Evolutionary conservation across 805 yeast genomes (phyloP).

Genomic region (Starmera pachycereana): DNA sequence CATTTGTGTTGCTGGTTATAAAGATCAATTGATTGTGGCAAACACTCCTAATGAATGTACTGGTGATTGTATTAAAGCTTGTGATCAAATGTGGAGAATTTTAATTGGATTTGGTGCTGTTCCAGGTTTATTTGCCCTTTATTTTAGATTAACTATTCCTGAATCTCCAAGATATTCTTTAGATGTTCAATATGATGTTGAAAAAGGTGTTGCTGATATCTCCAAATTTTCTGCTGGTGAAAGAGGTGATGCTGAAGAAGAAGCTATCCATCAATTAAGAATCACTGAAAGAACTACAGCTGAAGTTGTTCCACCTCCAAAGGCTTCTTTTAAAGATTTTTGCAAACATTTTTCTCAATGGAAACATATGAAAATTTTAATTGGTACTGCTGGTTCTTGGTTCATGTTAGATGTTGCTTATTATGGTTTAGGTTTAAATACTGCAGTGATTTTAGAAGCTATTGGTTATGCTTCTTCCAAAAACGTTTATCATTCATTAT

Average conservation of each 20-base stretch:
- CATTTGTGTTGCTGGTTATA: slow-evolving; percentile 68
- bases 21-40: slow-evolving; percentile 45
- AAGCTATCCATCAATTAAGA: slow-evolving; percentile 33
- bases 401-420: slow-evolving; percentile 82
- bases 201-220: slow-evolving; percentile 45
- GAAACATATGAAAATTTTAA: slow-evolving; percentile 70
- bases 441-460: slow-evolving; percentile 67
- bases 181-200: slow-evolving; percentile 56
- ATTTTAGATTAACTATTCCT: slow-evolving; percentile 88
- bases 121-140: slow-evolving; percentile 77
- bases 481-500: slow-evolving; percentile 61
- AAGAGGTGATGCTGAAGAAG: slow-evolving; percentile 38
- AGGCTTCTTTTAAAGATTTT: slow-evolving; percentile 75
- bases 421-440: slow-evolving; percentile 81
- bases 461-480: slow-evolving; percentile 73
- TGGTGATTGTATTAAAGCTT: slow-evolving; percentile 58
- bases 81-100: slow-evolving; percentile 94
- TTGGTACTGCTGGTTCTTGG: slow-evolving; percentile 92
- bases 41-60: slow-evolving; percentile 51
- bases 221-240: slow-evolving; percentile 40
- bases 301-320: slow-evolving; percentile 53
- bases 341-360: slow-evolving; percentile 66
- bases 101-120: slow-evolving; percentile 83
- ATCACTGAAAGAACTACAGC: slow-evolving; percentile 41
- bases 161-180: slow-evolving; percentile 89